Evolutionary conservation across 192 early-diverging fungal genomes (phyloP), one percentile per base, ranked within the genome.

Genomic region (Dissophora ornata): DNA sequence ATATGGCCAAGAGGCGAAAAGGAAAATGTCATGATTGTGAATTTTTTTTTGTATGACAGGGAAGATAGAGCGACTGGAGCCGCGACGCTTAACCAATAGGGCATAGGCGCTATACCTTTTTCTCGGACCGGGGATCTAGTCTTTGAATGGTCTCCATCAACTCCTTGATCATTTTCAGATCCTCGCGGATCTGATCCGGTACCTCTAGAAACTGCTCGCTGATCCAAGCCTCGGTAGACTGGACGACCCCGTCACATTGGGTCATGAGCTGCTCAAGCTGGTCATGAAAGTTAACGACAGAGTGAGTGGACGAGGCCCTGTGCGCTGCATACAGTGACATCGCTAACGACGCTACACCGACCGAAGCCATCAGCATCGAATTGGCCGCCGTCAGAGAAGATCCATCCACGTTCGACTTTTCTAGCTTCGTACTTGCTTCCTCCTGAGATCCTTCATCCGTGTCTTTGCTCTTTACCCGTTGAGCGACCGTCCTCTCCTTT

Each of bases 151-250:
- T 58, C 15, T 78, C 69, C 7, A 81, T 63, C n/a, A 85, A 38
- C 16, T 81, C 79, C 51, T 78, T 67, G 34, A 85, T 71, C 42
- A 59, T 52, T 10, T 44, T 50, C 18, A 83, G 19, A 36, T 85
- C 84, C 7, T 62, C 51, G 2, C 33, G 60, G 13, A 85, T 25
- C 33, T 80, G 69, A 25, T 77, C 73, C 7, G 82, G 84, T 25
- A 83, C 69, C 24, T 65, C 60, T 36, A 78, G 55, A 38, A 79
- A 69, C 46, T 75, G 70, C 48, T 85, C 82, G 32, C 74, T 78
- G 22, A 83, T 81, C 84, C 84, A 85, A n/a, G 68, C 79, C 44
- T 80, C 62, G 1, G 80, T 83, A 26, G 79, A 81, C 36, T 83
- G 67, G 22, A 83, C 24, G 6, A 83, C 79, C 10, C 54, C 50